Conservation (phyloP, 1,284 basidiomycete species). For the Cystobasidiaceae sp. region DNA sequence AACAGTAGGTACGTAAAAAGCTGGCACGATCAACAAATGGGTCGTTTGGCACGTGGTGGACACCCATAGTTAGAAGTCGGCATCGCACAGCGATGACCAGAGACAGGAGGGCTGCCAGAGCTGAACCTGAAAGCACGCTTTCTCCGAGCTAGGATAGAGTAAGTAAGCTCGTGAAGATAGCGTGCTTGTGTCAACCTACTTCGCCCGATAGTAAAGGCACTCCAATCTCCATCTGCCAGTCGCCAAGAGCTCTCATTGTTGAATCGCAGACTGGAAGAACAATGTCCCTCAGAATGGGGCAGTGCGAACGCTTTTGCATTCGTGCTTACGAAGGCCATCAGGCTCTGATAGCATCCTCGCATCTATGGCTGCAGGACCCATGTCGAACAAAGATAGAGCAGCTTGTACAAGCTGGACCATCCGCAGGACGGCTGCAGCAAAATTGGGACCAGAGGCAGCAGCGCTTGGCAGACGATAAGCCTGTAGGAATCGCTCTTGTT, state of each 20-base stretch:
- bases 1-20: conserved; percentile 12
- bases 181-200: background rate
- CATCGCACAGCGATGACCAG: conserved; percentile 22
- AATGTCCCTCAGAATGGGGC: no score
- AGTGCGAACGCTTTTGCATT: background rate
- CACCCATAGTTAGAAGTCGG: conserved; percentile 12
- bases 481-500: conserved; percentile 31
- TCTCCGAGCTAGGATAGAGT: conserved; percentile 7
- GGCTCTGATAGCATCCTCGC: background rate
- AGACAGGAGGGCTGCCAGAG: conserved; percentile 18
- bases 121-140: conserved; percentile 1
- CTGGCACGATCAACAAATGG: conserved; percentile 17
- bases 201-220: conserved; percentile 8
- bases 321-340: conserved; percentile 1
- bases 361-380: conserved; percentile 16
- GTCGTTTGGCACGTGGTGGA: conserved; percentile 26
- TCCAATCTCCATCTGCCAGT: conserved; percentile 25
- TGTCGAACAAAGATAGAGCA: conserved; percentile 25
- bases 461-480: conserved; percentile 25
- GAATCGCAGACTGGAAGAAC: conserved; percentile 17
- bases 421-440: conserved; percentile 3
- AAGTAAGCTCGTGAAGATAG: background rate
- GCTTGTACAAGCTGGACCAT: conserved; percentile 29
- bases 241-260: conserved; percentile 11
- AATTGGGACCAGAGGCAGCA: background rate